Evolutionary conservation across 345 rosid genomes (phyloP).

Genomic region (Moricandia moricandioides): DNA sequence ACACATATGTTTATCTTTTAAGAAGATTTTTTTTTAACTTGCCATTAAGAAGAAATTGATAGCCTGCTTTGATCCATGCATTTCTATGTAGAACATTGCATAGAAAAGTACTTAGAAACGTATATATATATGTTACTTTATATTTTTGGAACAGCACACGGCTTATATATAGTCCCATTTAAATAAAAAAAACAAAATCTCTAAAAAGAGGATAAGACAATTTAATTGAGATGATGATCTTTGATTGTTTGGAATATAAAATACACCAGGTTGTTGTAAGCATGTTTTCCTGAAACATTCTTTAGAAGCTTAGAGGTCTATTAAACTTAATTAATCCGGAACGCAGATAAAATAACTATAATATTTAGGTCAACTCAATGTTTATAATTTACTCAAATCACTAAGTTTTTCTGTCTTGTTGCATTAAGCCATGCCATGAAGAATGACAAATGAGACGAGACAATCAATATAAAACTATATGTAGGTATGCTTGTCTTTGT

Average conservation of each 20-base stretch:
- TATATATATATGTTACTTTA: too few relatives aligned
- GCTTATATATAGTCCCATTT: neutral
- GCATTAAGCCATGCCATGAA: slow-evolving; percentile 32
- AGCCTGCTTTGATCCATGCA: neutral
- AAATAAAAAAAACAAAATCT: neutral
- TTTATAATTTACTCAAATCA: slow-evolving; percentile 11
- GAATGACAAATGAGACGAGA: slow-evolving; percentile 19
- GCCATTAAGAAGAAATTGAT: neutral
- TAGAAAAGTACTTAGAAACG: neutral
- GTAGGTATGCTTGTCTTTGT: slow-evolving; percentile 5
- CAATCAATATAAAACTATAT: slow-evolving; percentile 1
- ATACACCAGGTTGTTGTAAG: slow-evolving; percentile 17
- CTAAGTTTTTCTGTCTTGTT: slow-evolving; percentile 13
- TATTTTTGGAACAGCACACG: neutral
- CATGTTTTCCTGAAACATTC: slow-evolving; percentile 32
- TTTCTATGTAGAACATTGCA: neutral
- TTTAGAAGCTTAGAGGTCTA: neutral
- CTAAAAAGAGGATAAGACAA: neutral
- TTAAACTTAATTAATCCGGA: slow-evolving; percentile 1
- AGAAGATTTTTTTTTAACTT: neutral
- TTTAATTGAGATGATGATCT: neutral
- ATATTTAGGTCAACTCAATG: slow-evolving; percentile 24
- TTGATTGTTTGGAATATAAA: slow-evolving; percentile 4
- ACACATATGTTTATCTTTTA: neutral
- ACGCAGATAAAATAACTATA: slow-evolving; percentile 11